Evolutionary conservation across 2,329 filamentous ascomycete genomes (phyloP).

Genomic region (Cladobotryum mycophilum): DNA sequence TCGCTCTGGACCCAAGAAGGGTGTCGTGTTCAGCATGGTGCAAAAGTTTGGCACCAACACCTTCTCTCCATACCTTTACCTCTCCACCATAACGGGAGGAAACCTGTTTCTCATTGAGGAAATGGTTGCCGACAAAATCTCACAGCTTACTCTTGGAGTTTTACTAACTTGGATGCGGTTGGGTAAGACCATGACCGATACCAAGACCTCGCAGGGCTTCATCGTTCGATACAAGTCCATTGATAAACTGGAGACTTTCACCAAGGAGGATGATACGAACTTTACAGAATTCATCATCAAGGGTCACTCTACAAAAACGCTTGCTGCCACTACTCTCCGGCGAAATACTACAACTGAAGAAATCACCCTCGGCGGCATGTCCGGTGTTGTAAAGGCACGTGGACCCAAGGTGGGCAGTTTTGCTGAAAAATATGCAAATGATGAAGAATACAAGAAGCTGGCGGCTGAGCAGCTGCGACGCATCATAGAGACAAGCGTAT

Average conservation of each 20-base stretch:
- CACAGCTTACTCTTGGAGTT: conserved; percentile 35
- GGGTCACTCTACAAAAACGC: background rate
- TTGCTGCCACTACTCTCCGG: background rate
- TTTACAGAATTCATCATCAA: conserved; percentile 1
- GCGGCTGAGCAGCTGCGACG: conserved; percentile 33
- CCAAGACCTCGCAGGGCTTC: conserved; percentile 2
- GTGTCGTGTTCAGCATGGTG: conserved; percentile 39
- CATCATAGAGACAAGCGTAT: conserved; percentile 39
- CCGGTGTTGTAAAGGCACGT: conserved; percentile 18
- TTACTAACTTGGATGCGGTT: conserved; percentile 40
- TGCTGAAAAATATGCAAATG: conserved; percentile 33
- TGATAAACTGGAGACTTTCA: conserved; percentile 1
- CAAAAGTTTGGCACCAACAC: conserved; percentile 15
- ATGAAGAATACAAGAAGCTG: conserved; percentile 31
- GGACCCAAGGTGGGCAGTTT: conserved; percentile 26
- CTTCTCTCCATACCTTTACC: conserved; percentile 33
- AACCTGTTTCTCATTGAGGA: conserved; percentile 28
- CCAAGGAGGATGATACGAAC: background rate
- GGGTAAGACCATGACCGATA: conserved; percentile 13
- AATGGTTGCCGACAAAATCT: conserved; percentile 26
- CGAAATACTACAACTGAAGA: conserved; percentile 9
- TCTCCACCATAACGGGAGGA: conserved; percentile 37
- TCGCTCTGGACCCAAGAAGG: conserved; percentile 27
- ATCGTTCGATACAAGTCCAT: conserved; percentile 11
- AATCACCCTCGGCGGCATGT: conserved; percentile 19